Conservation (phyloP, 805 yeast species). For the Diddensiella caesifluorescens region DNA sequence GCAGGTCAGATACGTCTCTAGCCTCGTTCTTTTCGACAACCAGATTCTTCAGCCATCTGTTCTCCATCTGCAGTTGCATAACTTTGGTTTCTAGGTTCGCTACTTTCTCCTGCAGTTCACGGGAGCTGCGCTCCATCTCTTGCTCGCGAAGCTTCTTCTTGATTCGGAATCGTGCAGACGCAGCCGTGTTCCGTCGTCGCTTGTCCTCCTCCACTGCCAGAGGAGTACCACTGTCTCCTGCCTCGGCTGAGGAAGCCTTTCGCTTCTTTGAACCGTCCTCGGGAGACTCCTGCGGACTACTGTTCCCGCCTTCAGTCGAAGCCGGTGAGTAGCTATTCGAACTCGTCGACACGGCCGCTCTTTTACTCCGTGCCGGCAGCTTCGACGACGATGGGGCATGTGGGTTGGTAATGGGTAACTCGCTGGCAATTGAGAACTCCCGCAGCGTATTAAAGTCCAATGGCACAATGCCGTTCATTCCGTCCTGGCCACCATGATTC, state of each 20-base stretch:
- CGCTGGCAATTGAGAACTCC: conserved; percentile 32
- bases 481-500: conserved; percentile 1
- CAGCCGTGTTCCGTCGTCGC: conserved; percentile 85
- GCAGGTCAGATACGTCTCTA: conserved; percentile 27
- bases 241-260: conserved; percentile 1
- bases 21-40: conserved; percentile 65
- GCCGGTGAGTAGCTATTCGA: background rate
- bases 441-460: conserved; percentile 29
- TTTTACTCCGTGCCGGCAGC: no score
- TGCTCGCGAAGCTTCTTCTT: conserved; percentile 90
- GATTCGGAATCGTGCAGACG: conserved; percentile 87
- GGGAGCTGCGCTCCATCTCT: conserved; percentile 74
- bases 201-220: conserved; percentile 54
- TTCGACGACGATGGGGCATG: background rate
- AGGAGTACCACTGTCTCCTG: conserved; percentile 21
- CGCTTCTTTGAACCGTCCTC: conserved; percentile 6
- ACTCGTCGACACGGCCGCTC: background rate
- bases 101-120: conserved; percentile 66
- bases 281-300: conserved; percentile 1
- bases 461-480: conserved; percentile 8
- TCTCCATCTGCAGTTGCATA: conserved; percentile 88
- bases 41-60: conserved; percentile 72
- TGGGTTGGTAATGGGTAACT: conserved; percentile 23
- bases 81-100: conserved; percentile 63
- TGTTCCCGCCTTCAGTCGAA: conserved; percentile 1